Percentiles rank a stretch among this genome's conserved stretches.
These are phyloP conservation scores for Rhodotorula babjevae DNA, from an alignment of 768 basidiomycete species.

Conservation along the genomic window DNA sequence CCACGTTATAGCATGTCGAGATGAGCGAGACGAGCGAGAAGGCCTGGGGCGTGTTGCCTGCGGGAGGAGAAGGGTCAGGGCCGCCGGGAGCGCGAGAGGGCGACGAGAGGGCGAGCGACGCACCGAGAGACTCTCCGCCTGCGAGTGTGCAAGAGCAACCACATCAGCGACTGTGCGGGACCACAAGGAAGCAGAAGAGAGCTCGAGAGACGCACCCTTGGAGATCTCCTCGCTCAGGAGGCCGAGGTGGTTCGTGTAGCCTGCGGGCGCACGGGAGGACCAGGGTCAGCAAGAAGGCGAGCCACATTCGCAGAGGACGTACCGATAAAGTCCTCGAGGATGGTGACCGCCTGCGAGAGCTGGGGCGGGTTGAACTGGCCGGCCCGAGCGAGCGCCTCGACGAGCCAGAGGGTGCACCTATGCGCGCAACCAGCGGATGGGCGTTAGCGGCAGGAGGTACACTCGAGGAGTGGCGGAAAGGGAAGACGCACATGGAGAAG, in stretches of 20 bases:
- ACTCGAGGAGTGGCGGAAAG: background rate
- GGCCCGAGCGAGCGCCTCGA: conserved; percentile 83
- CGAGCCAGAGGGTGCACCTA: conserved; percentile 57
- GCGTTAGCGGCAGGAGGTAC: background rate
- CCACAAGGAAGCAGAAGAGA: conserved; percentile 44
- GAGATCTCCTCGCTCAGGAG: conserved; percentile 63
- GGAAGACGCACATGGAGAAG: conserved; percentile 54
- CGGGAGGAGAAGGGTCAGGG: background rate
- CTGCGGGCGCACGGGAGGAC: conserved; percentile 45
- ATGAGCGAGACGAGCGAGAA: conserved; percentile 27
- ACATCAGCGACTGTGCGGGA: background rate
- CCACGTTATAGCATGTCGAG: conserved; percentile 8
- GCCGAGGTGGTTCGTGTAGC: conserved; percentile 81
- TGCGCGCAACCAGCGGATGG: conserved; percentile 41
- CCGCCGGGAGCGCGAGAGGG: background rate
- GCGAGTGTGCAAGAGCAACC: conserved; percentile 49
- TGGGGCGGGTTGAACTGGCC: conserved; percentile 69
- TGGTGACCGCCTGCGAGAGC: conserved; percentile 61
- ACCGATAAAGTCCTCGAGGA: conserved; percentile 70
- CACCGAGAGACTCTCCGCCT: too few species aligned
- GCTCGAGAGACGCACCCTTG: conserved; percentile 58
- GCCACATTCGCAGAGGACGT: conserved; percentile 48
- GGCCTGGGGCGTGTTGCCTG: conserved; percentile 44
- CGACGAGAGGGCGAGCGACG: too few species aligned
- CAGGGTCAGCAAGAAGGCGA: conserved; percentile 51